A percentile compares a stretch with the other conserved stretches of the same genome.
phyloP scores from a whole-genome alignment of 1,284 basidiomycete species.

The Phellopilus nigrolimitatus region DNA sequence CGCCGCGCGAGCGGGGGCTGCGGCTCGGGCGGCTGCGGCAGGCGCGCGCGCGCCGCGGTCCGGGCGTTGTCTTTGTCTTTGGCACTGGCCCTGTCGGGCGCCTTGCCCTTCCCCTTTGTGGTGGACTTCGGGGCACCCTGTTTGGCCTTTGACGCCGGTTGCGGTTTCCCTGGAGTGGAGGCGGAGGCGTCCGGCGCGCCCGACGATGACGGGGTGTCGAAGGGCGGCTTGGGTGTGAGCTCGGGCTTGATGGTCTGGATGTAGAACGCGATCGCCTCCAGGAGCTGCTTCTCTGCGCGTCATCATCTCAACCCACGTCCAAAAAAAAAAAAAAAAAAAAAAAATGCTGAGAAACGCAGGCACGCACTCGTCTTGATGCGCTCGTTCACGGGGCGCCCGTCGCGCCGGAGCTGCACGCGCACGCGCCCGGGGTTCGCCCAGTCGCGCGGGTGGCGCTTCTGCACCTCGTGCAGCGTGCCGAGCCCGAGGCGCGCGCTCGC shows the following conservation, averaged over 20 bases:
- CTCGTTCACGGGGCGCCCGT: slow-evolving; percentile 68
- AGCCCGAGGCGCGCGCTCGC: slow-evolving; percentile 76
- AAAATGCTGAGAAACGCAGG: no score
- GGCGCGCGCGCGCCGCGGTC: slow-evolving; percentile 35
- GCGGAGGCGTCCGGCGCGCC: slow-evolving; percentile 22
- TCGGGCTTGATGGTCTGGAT: slow-evolving; percentile 74
- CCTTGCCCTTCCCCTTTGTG: slow-evolving; percentile 28
- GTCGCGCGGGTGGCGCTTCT: slow-evolving; percentile 88
- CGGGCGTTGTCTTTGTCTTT: slow-evolving; percentile 23
- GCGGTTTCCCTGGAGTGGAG: slow-evolving; percentile 21
- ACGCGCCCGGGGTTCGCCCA: slow-evolving; percentile 97
- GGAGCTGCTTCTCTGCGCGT: slow-evolving; percentile 72
- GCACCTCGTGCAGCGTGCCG: slow-evolving; percentile 80
- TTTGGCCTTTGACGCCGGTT: slow-evolving; percentile 27
- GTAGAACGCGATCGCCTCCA: slow-evolving; percentile 70
- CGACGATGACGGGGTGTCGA: slow-evolving; percentile 30
- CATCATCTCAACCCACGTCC: neutral
- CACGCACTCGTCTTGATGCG: slow-evolving; percentile 76
- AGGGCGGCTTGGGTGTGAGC: slow-evolving; percentile 61
- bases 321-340: slow-evolving; percentile 4
- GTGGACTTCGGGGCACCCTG: slow-evolving; percentile 34
- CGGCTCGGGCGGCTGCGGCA: slow-evolving; percentile 50
- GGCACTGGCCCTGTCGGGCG: slow-evolving; percentile 27
- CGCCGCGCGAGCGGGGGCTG: slow-evolving; percentile 49
- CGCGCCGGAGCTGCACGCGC: slow-evolving; percentile 85